Base-by-base conservation (phyloP, 805 yeast species). In the Yamadazyma sp. region DNA sequence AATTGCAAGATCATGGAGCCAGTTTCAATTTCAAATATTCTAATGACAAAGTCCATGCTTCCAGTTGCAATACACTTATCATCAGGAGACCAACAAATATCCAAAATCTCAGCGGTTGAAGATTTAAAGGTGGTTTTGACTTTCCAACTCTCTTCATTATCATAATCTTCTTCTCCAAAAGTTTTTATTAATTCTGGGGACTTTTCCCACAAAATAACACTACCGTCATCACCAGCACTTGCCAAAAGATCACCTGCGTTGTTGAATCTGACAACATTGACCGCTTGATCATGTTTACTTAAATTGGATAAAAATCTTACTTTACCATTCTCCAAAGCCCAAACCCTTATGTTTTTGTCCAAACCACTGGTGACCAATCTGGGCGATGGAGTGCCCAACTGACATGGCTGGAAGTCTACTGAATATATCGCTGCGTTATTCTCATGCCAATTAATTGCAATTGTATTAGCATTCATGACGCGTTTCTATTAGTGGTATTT, bases 191-290 rank as follows among this genome's bases (percentile, higher is more conserved):
- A 62, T 3, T 64, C 62, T 30, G 76, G 79, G 15, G 78, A 65
- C 9, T 9, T 9, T 26, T 65, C 69, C 98, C 98, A 93, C 23
- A 93, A 59, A 44, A 89, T 67, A 17, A 93, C 73, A 5, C 82
- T 78, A 1, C 98, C 98, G 56, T 93, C 98, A 53, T 93, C 99
- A 3, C 97, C 95, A 0, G 96, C 97, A 0, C 91, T 75, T 0
- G 98, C 98, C 15, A 93, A 63, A 5, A 73, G 45, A 31, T 73
- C 69, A 1, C 96, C 96, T 3, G 56, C 60, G 2, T 82, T 79
- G 50, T 77, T 81, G 53, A 89, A 93, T 33, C 96, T 64, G 4
- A 86, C 95, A 22, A 79, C 89, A 53, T 93, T 93, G 14, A 93
- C 96, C 0, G 98, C 96, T 55, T 88, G 96, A 2, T 93, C 85